Conservation (phyloP, 495 filamentous ascomycete genomes). For the Neurospora hispaniola region DNA sequence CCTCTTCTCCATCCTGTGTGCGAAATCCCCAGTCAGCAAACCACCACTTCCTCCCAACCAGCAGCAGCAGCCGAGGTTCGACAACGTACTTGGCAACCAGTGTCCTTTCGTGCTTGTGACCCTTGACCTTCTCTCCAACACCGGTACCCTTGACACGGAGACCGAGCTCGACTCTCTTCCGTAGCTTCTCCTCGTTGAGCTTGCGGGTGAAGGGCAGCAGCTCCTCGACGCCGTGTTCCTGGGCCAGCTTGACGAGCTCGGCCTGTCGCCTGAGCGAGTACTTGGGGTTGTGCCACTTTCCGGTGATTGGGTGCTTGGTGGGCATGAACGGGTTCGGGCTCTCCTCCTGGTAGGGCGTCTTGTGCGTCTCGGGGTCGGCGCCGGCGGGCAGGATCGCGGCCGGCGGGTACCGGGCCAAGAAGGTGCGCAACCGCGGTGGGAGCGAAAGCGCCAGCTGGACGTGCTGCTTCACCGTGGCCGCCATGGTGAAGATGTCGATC, state of each 20-base stretch:
- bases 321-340: slow-evolving; percentile 66
- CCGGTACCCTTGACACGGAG: slow-evolving; percentile 80
- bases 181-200: slow-evolving; percentile 56
- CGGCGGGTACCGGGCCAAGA: slow-evolving; percentile 85
- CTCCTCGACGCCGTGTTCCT: slow-evolving; percentile 69
- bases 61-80: background rate
- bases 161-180: slow-evolving; percentile 58
- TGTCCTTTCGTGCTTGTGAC: slow-evolving; percentile 83
- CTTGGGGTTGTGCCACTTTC: slow-evolving; percentile 67
- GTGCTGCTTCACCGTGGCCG: slow-evolving; percentile 29
- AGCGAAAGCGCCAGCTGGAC: slow-evolving; percentile 54
- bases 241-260: slow-evolving; percentile 80
- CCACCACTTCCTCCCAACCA: background rate
- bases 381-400: slow-evolving; percentile 36
- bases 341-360: slow-evolving; percentile 34
- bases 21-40: slow-evolving; percentile 15
- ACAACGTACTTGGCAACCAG: slow-evolving; percentile 57
- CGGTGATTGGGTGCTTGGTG: slow-evolving; percentile 57
- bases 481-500: slow-evolving; percentile 9
- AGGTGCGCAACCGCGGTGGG: slow-evolving; percentile 66
- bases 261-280: slow-evolving; percentile 82
- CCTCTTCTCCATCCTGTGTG: slow-evolving; percentile 67
- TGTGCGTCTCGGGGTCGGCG: slow-evolving; percentile 30
- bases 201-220: slow-evolving; percentile 71
- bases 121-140: slow-evolving; percentile 87